Evolutionary conservation across 176 grass and related monocot species (phyloP).

Genomic region (Alloteropsis semialata): DNA sequence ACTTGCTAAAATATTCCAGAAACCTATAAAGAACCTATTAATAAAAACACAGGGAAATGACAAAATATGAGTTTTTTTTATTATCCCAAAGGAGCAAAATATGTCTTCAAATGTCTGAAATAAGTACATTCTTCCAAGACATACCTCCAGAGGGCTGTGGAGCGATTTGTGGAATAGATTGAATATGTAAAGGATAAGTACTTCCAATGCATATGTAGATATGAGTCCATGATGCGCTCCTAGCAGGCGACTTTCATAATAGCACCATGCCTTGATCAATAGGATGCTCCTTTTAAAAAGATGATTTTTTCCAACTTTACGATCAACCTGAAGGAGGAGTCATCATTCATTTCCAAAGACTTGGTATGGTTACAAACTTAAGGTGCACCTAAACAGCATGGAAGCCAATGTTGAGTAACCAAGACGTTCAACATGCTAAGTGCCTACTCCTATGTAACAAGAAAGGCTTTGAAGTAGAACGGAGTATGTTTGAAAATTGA

Average conservation of each 20-base stretch:
- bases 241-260: conserved; percentile 90
- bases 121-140: conserved; percentile 4
- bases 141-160: conserved; percentile 64
- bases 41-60: conserved; percentile 21
- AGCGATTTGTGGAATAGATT: conserved; percentile 83
- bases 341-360: conserved; percentile 8
- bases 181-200: conserved; percentile 79
- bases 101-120: conserved; percentile 9
- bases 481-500: not conserved
- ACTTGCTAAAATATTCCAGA: conserved; percentile 96
- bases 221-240: conserved; percentile 88
- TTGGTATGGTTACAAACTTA: conserved; percentile 4
- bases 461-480: conserved; percentile 2
- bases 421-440: not conserved
- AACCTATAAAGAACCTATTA: conserved; percentile 89
- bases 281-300: conserved; percentile 87
- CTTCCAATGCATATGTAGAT: conserved; percentile 94
- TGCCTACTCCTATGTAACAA: not conserved
- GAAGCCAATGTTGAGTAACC: not conserved
- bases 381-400: conserved; percentile 9
- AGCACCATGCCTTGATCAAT: conserved; percentile 94
- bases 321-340: conserved; percentile 61
- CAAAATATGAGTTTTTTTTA: conserved; percentile 12
- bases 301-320: conserved; percentile 70
- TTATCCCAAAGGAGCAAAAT: conserved; percentile 5